Conservation (phyloP, 306 rosid genomes). For the Luffa aegyptiaca region DNA sequence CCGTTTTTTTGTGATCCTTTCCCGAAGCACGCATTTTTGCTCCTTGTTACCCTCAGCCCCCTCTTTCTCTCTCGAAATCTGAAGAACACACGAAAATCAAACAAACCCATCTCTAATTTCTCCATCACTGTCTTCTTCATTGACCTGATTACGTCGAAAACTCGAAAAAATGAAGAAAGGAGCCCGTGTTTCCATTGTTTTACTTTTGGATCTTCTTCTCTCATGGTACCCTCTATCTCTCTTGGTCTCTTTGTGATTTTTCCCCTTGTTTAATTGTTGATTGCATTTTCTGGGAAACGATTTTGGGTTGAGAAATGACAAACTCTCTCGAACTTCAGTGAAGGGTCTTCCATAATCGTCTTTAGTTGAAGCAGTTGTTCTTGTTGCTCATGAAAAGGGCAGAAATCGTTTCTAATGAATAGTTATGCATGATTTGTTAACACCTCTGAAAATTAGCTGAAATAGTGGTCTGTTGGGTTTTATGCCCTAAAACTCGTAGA, state of each 20-base stretch:
- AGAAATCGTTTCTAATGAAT: background rate
- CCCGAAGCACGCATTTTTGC: slow-evolving; percentile 8
- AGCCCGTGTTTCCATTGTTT: background rate
- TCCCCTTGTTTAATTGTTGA: background rate
- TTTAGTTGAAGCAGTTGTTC: background rate
- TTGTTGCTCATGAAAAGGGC: background rate
- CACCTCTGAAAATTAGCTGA: background rate
- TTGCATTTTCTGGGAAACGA: background rate
- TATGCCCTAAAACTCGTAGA: no score
- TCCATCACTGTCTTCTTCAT: background rate
- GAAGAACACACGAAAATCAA: background rate
- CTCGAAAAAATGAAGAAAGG: background rate
- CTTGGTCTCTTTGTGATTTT: background rate
- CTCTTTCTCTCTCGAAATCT: background rate
- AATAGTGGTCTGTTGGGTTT: no score
- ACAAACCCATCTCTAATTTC: background rate
- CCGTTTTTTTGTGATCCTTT: slow-evolving; percentile 7
- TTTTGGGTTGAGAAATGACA: background rate
- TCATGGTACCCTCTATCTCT: background rate
- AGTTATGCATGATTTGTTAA: background rate
- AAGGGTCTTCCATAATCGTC: background rate
- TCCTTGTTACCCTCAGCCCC: background rate
- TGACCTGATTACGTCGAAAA: background rate
- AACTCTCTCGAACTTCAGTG: background rate
- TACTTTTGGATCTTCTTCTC: slow-evolving; percentile 2